Evolutionary conservation across 2,329 filamentous ascomycete species (phyloP), one percentile per base, ranked within the genome.

Genomic region (Colletotrichum phormii): DNA sequence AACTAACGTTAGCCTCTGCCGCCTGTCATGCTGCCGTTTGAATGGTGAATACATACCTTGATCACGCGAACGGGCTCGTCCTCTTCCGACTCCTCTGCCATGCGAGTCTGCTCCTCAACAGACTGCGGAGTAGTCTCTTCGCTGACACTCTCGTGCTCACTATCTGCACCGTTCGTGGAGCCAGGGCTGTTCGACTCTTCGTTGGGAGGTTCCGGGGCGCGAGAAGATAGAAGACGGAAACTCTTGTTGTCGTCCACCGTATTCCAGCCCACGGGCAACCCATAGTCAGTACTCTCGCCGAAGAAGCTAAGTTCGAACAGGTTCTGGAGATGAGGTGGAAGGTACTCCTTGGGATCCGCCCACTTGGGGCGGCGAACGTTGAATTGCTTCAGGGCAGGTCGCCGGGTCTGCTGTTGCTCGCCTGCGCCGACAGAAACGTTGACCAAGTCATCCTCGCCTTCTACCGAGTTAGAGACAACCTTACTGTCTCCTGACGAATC

Each of bases 371-470:
- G 84, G 53, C 81, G 81, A 13, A 77, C 81, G 73, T 86, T 89
- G 81, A 89, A 90, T 7, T 80, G 80, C 75, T 83, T 86, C 69
- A 88, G 79, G n/a, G 61, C 61, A 58, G 72, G 67, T 42, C 77
- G 75, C 12, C 73, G 74, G 22, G 74, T 66, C 46, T 75, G 67
- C 65, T 78, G 75, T 70, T 87, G 84, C 18, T 79, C 79, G 2
- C 85, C 84, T 77, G 95, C 92, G 65, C 91, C 91, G 92, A 98
- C 95, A 0, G 93, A 94, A 18, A 99, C 92, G 79, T 98, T 94
- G 6, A 98, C 94, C 78, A 98, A 90, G 74, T 94, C 94, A 74
- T 98, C 95, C 80, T 98, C 96, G 11, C 95, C 94, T 80, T 95
- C 92, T 2, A 97, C 89, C 3, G 95, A 98, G 33, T 90, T 89